Evolutionary conservation across 768 basidiomycete species (phyloP).

Genomic region (Pleurotus eryngii): DNA sequence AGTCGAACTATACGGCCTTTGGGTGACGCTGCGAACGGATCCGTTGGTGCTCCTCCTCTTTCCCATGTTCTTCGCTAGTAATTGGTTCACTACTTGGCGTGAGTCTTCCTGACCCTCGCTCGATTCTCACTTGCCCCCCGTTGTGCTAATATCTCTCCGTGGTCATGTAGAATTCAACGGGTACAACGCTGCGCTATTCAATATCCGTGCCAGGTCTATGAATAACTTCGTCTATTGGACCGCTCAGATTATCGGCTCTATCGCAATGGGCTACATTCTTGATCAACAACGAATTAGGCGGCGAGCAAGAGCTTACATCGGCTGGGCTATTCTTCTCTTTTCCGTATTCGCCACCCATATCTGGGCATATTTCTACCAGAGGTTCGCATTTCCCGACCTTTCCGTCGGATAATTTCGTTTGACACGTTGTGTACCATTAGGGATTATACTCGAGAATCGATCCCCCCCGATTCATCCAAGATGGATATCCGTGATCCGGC

Average conservation of each 20-base stretch:
- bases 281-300: conserved; percentile 55
- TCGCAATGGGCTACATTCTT: conserved; percentile 66
- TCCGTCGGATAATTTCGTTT: conserved; percentile 10
- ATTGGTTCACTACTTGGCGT: conserved; percentile 90
- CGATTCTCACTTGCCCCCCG: background rate
- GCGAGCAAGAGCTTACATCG: conserved; percentile 67
- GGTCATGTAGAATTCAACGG: conserved; percentile 64
- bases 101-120: conserved; percentile 20
- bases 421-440: conserved; percentile 21
- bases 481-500: conserved; percentile 57
- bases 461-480: conserved; percentile 35
- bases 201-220: conserved; percentile 72
- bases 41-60: conserved; percentile 72
- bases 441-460: conserved; percentile 52
- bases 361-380: conserved; percentile 79
- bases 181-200: conserved; percentile 77
- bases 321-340: conserved; percentile 58
- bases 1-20: conserved; percentile 68
- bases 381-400: conserved; percentile 34
- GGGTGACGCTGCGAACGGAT: conserved; percentile 63
- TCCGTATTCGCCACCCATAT: conserved; percentile 69
- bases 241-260: conserved; percentile 72
- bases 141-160: background rate
- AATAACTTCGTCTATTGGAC: conserved; percentile 82
- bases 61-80: conserved; percentile 83